Evolutionary conservation across 257 asterid species (phyloP).

Genomic region (Datura wrightii): DNA sequence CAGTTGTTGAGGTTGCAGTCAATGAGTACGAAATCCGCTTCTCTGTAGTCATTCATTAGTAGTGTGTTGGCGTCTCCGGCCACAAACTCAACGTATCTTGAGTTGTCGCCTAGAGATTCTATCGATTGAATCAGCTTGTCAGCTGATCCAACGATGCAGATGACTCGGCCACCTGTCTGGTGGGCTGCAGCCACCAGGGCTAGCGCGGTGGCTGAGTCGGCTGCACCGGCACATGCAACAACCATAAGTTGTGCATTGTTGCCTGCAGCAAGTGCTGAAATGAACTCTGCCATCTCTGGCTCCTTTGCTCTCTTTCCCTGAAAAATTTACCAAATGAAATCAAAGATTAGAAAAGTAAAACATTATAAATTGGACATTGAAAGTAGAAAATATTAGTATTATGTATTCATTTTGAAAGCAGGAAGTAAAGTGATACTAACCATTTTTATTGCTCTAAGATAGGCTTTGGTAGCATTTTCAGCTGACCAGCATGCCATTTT

Average conservation of each 20-base stretch:
- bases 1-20: slow-evolving; percentile 65
- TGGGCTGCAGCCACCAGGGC: slow-evolving; percentile 75
- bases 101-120: slow-evolving; percentile 34
- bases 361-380: neutral
- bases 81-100: slow-evolving; percentile 48
- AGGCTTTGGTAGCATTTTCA: slow-evolving; percentile 79
- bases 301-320: slow-evolving; percentile 67
- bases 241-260: slow-evolving; percentile 65
- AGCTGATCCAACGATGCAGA: slow-evolving; percentile 54
- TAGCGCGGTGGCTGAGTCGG: slow-evolving; percentile 48
- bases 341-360: neutral
- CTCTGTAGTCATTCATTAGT: slow-evolving; percentile 43
- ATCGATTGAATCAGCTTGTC: slow-evolving; percentile 38
- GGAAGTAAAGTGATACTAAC: slow-evolving; percentile 41
- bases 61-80: slow-evolving; percentile 54
- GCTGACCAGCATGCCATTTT: slow-evolving; percentile 82
- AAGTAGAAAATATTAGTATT: neutral
- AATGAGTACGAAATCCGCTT: slow-evolving; percentile 58
- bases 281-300: slow-evolving; percentile 74
- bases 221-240: slow-evolving; percentile 56
- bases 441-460: slow-evolving; percentile 67
- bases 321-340: slow-evolving; percentile 26
- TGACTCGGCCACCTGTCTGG: slow-evolving; percentile 67
- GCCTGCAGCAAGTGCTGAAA: slow-evolving; percentile 85
- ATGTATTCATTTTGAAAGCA: neutral